These are phyloP conservation scores for Podospora australis DNA, from an alignment of 495 filamentous ascomycete genomes.

Conservation along the genomic window DNA sequence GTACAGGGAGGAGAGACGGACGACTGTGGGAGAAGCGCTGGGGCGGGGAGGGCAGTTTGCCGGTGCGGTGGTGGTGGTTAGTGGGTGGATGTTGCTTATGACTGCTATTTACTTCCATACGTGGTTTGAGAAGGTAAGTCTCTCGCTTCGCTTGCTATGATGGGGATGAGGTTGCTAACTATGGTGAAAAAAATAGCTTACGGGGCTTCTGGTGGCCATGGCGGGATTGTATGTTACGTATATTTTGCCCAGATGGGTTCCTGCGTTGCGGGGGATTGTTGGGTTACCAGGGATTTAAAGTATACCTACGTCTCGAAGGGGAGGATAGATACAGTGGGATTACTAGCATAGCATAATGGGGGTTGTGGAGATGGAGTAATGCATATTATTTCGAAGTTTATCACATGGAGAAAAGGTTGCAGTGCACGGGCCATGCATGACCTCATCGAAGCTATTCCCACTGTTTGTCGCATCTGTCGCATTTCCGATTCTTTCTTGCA, in stretches of 20 bases:
- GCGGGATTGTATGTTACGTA: slow-evolving; percentile 66
- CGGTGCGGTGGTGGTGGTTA: slow-evolving; percentile 53
- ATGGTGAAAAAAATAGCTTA: slow-evolving; percentile 47
- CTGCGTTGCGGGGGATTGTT: slow-evolving; percentile 56
- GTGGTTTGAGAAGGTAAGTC: slow-evolving; percentile 88
- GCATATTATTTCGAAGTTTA: too few species aligned
- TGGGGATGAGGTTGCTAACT: slow-evolving; percentile 2
- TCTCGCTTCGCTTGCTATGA: neutral
- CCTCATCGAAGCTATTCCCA: slow-evolving; percentile 30
- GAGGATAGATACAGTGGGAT: neutral
- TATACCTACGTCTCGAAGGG: neutral
- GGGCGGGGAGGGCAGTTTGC: slow-evolving; percentile 42
- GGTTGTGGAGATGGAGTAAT: too few species aligned
- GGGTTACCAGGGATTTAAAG: slow-evolving; percentile 66
- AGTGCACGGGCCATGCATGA: slow-evolving; percentile 27
- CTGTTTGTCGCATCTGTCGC: slow-evolving; percentile 6
- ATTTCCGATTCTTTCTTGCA: neutral
- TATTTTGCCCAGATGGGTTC: slow-evolving; percentile 62
- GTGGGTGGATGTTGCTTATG: slow-evolving; percentile 96
- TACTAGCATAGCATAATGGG: neutral
- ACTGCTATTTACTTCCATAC: slow-evolving; percentile 97
- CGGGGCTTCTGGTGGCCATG: slow-evolving; percentile 65
- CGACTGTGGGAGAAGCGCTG: slow-evolving; percentile 23
- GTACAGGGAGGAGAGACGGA: slow-evolving; percentile 13
- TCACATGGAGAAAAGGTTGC: too few species aligned